A percentile compares a stretch with the other conserved stretches of the same genome.
Evolutionary conservation across 441 rosid species (phyloP).

Genomic region (Erodium moschatum): DNA sequence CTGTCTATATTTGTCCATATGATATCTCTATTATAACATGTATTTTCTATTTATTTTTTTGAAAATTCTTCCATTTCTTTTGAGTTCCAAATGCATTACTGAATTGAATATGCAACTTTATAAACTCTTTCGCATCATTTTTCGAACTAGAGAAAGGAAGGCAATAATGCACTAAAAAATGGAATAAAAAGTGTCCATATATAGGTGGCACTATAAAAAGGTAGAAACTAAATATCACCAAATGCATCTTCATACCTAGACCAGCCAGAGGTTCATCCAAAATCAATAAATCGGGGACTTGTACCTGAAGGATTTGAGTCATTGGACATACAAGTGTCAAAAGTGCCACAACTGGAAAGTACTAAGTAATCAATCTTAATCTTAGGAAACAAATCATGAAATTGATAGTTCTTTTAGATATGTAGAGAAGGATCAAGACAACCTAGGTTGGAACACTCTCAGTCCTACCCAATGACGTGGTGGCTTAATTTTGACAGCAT

Average conservation of each 20-base stretch:
- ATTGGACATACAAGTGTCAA: conserved; percentile 14
- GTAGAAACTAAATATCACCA: conserved; percentile 17
- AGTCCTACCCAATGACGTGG: conserved; percentile 1
- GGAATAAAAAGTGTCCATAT: background rate
- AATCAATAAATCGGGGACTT: conserved; percentile 73
- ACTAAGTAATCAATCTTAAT: conserved; percentile 8
- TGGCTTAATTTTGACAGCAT: background rate
- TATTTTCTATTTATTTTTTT: background rate
- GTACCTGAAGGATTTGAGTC: conserved; percentile 43
- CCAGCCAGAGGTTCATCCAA: conserved; percentile 97
- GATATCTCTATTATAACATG: background rate
- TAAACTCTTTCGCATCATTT: background rate
- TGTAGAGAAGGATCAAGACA: background rate
- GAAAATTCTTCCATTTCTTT: background rate
- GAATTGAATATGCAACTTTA: background rate
- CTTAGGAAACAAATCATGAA: conserved; percentile 2
- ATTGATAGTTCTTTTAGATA: background rate
- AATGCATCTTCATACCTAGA: conserved; percentile 53
- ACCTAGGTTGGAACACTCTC: background rate
- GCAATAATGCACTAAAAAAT: background rate
- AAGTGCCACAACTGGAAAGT: conserved; percentile 10
- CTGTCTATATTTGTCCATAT: background rate
- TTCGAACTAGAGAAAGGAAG: background rate
- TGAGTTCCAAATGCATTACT: background rate
- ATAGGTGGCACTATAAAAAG: background rate